Conservation (phyloP, 202 grass and related monocot genomes). For the Setaria viridis region DNA sequence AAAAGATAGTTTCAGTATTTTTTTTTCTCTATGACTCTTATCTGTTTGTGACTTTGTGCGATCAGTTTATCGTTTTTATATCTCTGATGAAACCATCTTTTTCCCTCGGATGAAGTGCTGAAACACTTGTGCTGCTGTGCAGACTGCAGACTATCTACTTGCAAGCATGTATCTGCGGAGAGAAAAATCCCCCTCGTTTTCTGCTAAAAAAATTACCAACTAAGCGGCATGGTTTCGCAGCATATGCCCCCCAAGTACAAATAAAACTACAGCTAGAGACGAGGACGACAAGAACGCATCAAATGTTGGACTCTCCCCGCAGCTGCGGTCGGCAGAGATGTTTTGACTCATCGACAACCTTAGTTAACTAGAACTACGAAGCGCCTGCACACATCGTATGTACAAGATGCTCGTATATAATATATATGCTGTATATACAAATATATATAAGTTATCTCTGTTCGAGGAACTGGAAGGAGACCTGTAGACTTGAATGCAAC, state of each 20-base stretch:
- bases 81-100: background rate
- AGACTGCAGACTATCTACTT: too few species aligned
- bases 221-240: constrained; percentile 46
- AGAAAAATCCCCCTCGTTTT: constrained; percentile 39
- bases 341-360: constrained; percentile 43
- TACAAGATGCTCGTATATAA: background rate
- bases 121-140: background rate
- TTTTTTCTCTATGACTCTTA: background rate
- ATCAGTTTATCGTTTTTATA: background rate
- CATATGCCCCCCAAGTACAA: constrained; percentile 39
- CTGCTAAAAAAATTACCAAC: background rate
- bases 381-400: background rate
- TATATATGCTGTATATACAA: background rate
- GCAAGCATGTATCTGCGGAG: constrained; percentile 17
- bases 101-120: background rate
- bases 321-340: constrained; percentile 17
- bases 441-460: background rate
- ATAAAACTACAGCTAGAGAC: constrained; percentile 11
- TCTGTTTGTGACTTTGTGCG: too few species aligned
- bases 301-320: constrained; percentile 28
- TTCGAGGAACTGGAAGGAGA: constrained; percentile 21
- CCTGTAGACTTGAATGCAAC: constrained; percentile 13
- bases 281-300: constrained; percentile 16
- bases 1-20: too few species aligned
- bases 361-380: constrained; percentile 31